phyloP scores from a whole-genome alignment of 768 basidiomycete species.

The Gymnopilus junonius region DNA sequence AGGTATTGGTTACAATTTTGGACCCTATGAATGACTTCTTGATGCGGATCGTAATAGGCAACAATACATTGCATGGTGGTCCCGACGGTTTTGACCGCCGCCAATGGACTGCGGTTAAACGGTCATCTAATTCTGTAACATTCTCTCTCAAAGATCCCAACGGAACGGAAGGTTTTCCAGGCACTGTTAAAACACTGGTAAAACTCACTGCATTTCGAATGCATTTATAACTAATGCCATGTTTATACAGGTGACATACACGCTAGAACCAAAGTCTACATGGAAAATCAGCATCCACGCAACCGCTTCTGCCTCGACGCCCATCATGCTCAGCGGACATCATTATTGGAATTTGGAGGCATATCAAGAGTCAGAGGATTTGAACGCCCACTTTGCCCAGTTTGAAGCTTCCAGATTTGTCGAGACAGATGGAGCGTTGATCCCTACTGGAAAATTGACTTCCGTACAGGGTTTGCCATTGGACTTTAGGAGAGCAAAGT shows the following conservation, averaged over 20 bases:
- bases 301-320: conserved; percentile 40
- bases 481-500: conserved; percentile 47
- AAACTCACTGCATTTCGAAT: neutral
- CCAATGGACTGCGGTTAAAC: conserved; percentile 40
- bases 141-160: conserved; percentile 46
- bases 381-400: conserved; percentile 40
- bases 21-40: no score
- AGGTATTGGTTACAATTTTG: conserved; percentile 26
- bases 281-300: conserved; percentile 44
- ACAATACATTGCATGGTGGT: conserved; percentile 53
- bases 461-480: conserved; percentile 40
- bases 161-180: conserved; percentile 53
- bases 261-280: conserved; percentile 37
- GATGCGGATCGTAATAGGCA: conserved; percentile 27
- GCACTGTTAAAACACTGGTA: conserved; percentile 40
- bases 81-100: conserved; percentile 48
- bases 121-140: conserved; percentile 40
- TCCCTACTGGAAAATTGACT: conserved; percentile 44
- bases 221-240: neutral
- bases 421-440: conserved; percentile 41
- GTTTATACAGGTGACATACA: conserved; percentile 39
- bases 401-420: conserved; percentile 42
- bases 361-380: conserved; percentile 44
- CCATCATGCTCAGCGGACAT: conserved; percentile 48
- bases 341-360: conserved; percentile 52